Evolutionary conservation across 139 green algal species (phyloP).

Genomic region (Gonium pectorale): DNA sequence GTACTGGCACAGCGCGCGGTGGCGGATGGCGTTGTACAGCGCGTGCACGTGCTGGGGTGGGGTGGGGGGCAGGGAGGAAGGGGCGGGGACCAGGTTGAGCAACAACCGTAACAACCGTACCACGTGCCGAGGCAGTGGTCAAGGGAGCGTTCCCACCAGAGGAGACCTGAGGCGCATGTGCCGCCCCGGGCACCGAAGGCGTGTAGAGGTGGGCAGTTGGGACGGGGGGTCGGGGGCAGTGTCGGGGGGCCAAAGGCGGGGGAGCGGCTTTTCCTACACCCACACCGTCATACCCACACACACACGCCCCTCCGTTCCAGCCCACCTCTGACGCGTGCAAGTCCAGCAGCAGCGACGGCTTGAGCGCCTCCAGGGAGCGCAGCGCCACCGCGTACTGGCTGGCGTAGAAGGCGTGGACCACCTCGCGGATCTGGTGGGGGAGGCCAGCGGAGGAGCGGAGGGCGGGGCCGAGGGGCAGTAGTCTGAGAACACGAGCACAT

Average conservation of each 20-base stretch:
- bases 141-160: no score
- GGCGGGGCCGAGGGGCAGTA: no score
- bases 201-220: no score
- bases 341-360: constrained; percentile 78
- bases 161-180: no score
- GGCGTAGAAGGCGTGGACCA: constrained; percentile 88
- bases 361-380: constrained; percentile 71
- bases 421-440: constrained; percentile 82
- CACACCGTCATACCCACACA: background rate
- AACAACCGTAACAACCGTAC: background rate
- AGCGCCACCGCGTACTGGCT: constrained; percentile 86
- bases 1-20: constrained; percentile 91
- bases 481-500: no score
- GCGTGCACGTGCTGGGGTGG: constrained; percentile 68
- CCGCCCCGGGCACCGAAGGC: no score
- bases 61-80: background rate
- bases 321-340: constrained; percentile 70
- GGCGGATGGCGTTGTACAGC: constrained; percentile 78
- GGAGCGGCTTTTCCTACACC: no score
- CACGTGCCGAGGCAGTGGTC: no score
- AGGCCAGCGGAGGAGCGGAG: background rate
- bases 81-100: background rate
- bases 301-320: background rate
- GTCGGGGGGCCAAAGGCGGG: no score
- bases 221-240: no score